Conservation (phyloP, 345 rosid genomes). For the Arabis hirsuta region DNA sequence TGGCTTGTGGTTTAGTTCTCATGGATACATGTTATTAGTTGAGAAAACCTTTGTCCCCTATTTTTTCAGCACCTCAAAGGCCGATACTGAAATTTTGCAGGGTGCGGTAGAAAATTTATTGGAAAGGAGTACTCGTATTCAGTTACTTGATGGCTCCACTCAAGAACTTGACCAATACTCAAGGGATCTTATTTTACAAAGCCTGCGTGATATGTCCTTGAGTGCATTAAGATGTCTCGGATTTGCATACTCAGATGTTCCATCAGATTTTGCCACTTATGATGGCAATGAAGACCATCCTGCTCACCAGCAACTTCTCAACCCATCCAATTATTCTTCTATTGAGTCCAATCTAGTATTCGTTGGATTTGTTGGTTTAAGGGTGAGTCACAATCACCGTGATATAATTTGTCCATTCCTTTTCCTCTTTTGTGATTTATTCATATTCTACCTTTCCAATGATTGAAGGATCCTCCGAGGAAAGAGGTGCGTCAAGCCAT, state of each 20-base stretch:
- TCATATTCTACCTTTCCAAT: slow-evolving; percentile 24
- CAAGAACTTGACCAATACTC: slow-evolving; percentile 64
- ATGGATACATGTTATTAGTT: not conserved
- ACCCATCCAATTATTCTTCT: slow-evolving; percentile 72
- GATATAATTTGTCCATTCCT: slow-evolving; percentile 9
- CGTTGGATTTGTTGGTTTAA: slow-evolving; percentile 85
- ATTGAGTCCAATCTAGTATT: slow-evolving; percentile 79
- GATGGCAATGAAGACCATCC: slow-evolving; percentile 92
- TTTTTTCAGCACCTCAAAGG: slow-evolving; percentile 3
- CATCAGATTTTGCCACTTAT: slow-evolving; percentile 64
- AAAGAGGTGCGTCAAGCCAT: slow-evolving; percentile 92
- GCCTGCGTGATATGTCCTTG: slow-evolving; percentile 75
- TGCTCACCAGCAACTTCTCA: slow-evolving; percentile 79
- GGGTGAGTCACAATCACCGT: slow-evolving; percentile 54
- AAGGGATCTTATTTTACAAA: slow-evolving; percentile 58
- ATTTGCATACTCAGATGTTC: slow-evolving; percentile 72
- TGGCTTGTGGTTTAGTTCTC: slow-evolving; percentile 28
- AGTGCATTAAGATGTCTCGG: slow-evolving; percentile 87
- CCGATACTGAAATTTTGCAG: slow-evolving; percentile 50
- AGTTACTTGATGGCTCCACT: slow-evolving; percentile 75
- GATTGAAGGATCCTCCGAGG: slow-evolving; percentile 90
- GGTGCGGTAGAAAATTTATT: slow-evolving; percentile 92
- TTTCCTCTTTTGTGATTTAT: slow-evolving; percentile 3
- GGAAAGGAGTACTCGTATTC: slow-evolving; percentile 82
- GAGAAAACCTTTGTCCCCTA: not conserved